Conservation (phyloP, 768 basidiomycete genomes). For the Gloeophyllum trabeum region DNA sequence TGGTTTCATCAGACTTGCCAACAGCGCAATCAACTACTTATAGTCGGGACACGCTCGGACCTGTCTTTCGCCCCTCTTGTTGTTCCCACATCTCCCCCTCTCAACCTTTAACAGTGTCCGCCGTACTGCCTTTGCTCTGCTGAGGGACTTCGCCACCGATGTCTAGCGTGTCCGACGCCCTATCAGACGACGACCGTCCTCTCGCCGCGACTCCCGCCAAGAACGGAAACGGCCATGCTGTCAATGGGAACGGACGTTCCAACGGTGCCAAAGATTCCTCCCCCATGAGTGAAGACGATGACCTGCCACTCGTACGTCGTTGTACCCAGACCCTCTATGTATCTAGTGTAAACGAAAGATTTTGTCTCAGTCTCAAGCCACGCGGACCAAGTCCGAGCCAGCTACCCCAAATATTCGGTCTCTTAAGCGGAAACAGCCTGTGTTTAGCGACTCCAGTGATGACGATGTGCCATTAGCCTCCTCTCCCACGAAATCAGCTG, state of each 20-base stretch:
- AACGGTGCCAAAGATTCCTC: conserved; percentile 27
- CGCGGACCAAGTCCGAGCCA: conserved; percentile 32
- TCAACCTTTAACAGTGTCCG: conserved; percentile 13
- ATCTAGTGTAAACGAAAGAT: not conserved
- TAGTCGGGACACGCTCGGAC: conserved; percentile 3
- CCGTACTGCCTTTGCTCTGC: conserved; percentile 2
- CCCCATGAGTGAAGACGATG: conserved; percentile 60
- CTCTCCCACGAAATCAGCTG: conserved; percentile 49
- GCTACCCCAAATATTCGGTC: conserved; percentile 17
- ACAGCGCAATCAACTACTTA: conserved; percentile 13
- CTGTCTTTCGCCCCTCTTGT: too few relatives aligned
- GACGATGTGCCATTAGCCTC: conserved; percentile 67
- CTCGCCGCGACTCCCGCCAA: conserved; percentile 29
- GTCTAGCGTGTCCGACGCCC: conserved; percentile 38
- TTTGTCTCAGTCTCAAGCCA: conserved; percentile 38
- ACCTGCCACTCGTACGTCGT: conserved; percentile 55
- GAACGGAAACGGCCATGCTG: conserved; percentile 13
- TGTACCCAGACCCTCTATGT: not conserved
- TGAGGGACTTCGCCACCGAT: conserved; percentile 14
- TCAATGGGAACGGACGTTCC: conserved; percentile 30
- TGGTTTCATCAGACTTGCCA: conserved; percentile 36
- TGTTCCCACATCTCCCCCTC: conserved; percentile 14
- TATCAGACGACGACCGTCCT: conserved; percentile 50
- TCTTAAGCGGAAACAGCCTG: conserved; percentile 51
- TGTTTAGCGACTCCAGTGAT: conserved; percentile 50